Evolutionary conservation across 192 early-diverging fungal species (phyloP).

Genomic region (Lunasporangiospora selenospora): DNA sequence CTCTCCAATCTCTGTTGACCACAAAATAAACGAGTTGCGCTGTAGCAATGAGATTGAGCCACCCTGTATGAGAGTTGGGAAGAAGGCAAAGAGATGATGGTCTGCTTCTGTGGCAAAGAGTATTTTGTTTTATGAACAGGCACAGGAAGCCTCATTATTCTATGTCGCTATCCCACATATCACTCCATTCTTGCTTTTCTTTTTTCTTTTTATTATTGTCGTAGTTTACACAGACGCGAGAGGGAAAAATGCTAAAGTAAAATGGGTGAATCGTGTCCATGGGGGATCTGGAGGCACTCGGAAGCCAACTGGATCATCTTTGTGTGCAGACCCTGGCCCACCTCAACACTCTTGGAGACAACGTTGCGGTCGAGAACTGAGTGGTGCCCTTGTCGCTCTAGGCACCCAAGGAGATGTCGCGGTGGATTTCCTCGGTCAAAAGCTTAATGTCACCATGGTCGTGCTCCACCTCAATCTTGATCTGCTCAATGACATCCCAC

Average conservation of each 20-base stretch:
- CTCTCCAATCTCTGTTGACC: too few relatives aligned
- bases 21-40: too few relatives aligned
- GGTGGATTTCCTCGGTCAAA: constrained; percentile 52
- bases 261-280: constrained; percentile 67
- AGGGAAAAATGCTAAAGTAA: too few relatives aligned
- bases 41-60: too few relatives aligned
- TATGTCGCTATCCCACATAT: neutral
- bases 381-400: constrained; percentile 59
- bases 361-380: constrained; percentile 35
- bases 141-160: neutral
- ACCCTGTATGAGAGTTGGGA: too few relatives aligned
- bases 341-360: constrained; percentile 68
- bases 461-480: constrained; percentile 22
- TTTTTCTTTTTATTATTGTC: too few relatives aligned
- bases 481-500: constrained; percentile 56
- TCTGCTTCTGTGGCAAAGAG: neutral
- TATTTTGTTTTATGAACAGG: too few relatives aligned
- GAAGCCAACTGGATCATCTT: constrained; percentile 89
- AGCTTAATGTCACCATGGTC: constrained; percentile 40
- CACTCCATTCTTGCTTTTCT: too few relatives aligned
- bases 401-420: constrained; percentile 50
- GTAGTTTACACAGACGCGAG: too few relatives aligned
- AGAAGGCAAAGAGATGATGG: neutral
- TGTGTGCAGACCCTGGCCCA: constrained; percentile 92
- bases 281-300: constrained; percentile 79